Conservation (phyloP, 495 filamentous ascomycete genomes). For the Podospora fimiseda region DNA sequence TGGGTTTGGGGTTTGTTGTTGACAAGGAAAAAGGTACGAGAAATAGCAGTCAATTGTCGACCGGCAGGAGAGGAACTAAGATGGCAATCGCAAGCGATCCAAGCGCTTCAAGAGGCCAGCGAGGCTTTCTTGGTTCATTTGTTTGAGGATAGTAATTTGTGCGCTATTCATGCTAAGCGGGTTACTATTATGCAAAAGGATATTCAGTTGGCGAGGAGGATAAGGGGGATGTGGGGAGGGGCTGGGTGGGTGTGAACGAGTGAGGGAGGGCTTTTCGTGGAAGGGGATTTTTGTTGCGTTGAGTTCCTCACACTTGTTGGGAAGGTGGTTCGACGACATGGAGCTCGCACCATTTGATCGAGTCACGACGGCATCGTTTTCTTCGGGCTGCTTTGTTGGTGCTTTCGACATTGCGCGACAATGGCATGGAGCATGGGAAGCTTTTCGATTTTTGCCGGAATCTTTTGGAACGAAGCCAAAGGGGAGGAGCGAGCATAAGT, state of each 20-base stretch:
- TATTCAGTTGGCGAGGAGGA: conserved; percentile 81
- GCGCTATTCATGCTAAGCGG: conserved; percentile 90
- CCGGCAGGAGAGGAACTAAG: conserved; percentile 57
- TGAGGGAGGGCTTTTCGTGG: no score
- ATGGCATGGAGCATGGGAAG: no score
- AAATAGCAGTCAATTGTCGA: conserved; percentile 59
- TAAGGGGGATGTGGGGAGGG: conserved; percentile 60
- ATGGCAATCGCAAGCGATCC: conserved; percentile 89
- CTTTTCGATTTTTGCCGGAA: no score
- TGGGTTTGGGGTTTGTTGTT: not conserved
- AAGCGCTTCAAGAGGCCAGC: conserved; percentile 82
- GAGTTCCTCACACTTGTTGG: no score
- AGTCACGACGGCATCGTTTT: no score
- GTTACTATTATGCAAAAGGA: conserved; percentile 98
- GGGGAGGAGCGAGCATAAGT: no score
- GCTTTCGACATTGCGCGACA: no score
- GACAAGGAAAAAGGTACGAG: conserved; percentile 55
- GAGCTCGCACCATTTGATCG: no score
- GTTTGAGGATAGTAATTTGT: conserved; percentile 93
- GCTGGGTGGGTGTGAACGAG: conserved; percentile 28
- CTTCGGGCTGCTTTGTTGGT: no score
- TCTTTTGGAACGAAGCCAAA: no score
- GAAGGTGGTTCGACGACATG: no score
- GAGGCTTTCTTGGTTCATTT: conserved; percentile 91
- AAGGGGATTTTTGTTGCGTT: no score